Percentiles rank a stretch among this genome's conserved stretches.
Evolutionary conservation across 306 rosid genomes (phyloP).

Genomic region (Morella rubra): DNA sequence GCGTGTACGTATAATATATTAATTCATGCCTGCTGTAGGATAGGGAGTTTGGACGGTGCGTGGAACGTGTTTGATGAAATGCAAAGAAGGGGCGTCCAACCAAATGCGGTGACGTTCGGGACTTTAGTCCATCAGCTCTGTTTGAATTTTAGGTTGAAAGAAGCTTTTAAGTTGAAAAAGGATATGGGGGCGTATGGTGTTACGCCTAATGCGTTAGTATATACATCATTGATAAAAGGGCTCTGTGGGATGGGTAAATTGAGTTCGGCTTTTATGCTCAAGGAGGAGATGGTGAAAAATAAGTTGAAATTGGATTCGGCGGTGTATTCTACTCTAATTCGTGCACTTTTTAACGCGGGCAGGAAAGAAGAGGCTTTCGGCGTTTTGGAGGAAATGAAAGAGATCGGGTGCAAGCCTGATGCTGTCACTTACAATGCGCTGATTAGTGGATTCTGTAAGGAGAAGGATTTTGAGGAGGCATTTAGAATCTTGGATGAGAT

Average conservation of each 20-base stretch:
- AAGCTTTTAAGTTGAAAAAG: constrained; percentile 58
- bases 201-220: constrained; percentile 43
- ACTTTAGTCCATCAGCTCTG: constrained; percentile 56
- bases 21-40: constrained; percentile 38
- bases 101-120: constrained; percentile 54
- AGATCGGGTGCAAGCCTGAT: constrained; percentile 46
- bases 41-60: constrained; percentile 36
- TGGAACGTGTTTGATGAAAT: constrained; percentile 59
- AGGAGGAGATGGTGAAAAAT: constrained; percentile 65
- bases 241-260: constrained; percentile 52
- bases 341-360: constrained; percentile 51
- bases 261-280: constrained; percentile 44
- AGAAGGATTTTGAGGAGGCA: constrained; percentile 53
- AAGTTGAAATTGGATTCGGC: constrained; percentile 40
- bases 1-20: constrained; percentile 67
- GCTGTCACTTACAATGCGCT: constrained; percentile 67
- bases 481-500: constrained; percentile 58
- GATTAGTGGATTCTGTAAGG: constrained; percentile 63
- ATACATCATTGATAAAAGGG: constrained; percentile 56
- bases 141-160: constrained; percentile 26
- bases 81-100: constrained; percentile 34
- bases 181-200: constrained; percentile 45
- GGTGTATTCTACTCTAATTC: constrained; percentile 53
- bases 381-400: constrained; percentile 62
- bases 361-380: constrained; percentile 50